phyloP scores from a whole-genome alignment of 1,284 basidiomycete genomes.

The Xerocomus amazonicus region DNA sequence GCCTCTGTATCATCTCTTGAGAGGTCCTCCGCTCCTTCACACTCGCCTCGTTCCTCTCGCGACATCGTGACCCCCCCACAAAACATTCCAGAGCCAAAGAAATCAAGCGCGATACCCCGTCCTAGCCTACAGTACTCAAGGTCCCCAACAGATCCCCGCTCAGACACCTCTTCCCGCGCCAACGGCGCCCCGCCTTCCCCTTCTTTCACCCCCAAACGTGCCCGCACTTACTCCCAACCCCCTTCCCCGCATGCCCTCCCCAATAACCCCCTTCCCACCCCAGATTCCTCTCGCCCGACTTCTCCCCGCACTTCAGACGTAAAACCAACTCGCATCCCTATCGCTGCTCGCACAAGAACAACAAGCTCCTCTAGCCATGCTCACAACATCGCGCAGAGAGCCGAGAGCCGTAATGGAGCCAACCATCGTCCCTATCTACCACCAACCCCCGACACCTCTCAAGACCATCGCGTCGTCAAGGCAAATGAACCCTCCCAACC shows the following conservation, averaged over 20 bases:
- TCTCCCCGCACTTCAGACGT: conserved; percentile 37
- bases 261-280: conserved; percentile 32
- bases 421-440: conserved; percentile 22
- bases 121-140: conserved; percentile 41
- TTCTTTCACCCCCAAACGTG: conserved; percentile 32
- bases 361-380: conserved; percentile 42
- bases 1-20: conserved; percentile 58
- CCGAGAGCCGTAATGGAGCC: conserved; percentile 28
- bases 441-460: conserved; percentile 31
- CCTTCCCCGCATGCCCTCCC: conserved; percentile 21
- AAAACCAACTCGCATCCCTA: conserved; percentile 50
- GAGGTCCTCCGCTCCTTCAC: conserved; percentile 14
- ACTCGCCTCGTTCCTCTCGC: conserved; percentile 18
- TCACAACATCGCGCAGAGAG: conserved; percentile 28
- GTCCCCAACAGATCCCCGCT: conserved; percentile 14
- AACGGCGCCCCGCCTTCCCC: conserved; percentile 17
- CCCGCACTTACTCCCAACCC: conserved; percentile 59
- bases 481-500: conserved; percentile 17
- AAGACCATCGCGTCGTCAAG: conserved; percentile 21
- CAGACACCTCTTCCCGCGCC: conserved; percentile 20
- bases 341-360: conserved; percentile 41
- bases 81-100: conserved; percentile 23
- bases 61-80: conserved; percentile 19
- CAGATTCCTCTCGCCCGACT: conserved; percentile 36
- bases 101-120: conserved; percentile 46